phyloP scores from a whole-genome alignment of 192 early-diverging fungal genomes.

The Rhizoclosmatium sp. region DNA sequence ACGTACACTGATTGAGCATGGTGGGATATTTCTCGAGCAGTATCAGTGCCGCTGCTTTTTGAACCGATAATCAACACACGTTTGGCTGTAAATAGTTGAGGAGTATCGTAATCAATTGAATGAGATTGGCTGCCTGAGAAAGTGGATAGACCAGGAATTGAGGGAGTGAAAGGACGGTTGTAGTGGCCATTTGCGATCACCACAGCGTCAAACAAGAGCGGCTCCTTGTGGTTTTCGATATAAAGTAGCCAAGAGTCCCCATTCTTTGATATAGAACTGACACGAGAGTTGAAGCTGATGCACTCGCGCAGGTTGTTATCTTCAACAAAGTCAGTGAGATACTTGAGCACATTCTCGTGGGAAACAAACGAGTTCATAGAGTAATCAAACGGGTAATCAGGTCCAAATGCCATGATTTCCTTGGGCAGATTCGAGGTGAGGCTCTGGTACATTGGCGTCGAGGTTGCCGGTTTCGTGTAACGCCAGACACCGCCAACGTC shows the following conservation, averaged over 20 bases:
- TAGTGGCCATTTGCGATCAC: slow-evolving; percentile 46
- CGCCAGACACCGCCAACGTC: not conserved
- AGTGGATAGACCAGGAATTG: not conserved
- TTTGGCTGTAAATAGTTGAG: slow-evolving; percentile 16
- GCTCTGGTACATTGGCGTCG: not conserved
- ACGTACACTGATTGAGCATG: slow-evolving; percentile 34
- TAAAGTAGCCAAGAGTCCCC: not conserved
- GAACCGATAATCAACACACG: slow-evolving; percentile 62
- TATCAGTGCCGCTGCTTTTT: slow-evolving; percentile 61
- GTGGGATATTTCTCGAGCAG: slow-evolving; percentile 53
- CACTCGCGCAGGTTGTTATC: not conserved
- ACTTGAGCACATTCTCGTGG: not conserved
- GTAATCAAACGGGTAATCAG: not conserved
- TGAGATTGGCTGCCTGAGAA: not conserved
- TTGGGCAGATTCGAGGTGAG: not conserved
- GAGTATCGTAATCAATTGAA: slow-evolving; percentile 8
- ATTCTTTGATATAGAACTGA: not conserved
- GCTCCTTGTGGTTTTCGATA: not conserved
- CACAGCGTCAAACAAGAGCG: slow-evolving; percentile 24
- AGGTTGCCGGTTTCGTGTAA: too few species aligned
- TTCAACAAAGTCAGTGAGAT: not conserved
- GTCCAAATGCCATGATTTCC: not conserved
- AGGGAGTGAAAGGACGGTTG: slow-evolving; percentile 23
- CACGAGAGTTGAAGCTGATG: not conserved
- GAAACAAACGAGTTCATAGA: not conserved